These are phyloP conservation scores for Colletotrichum cordylinicola DNA, from an alignment of 2,329 filamentous ascomycete genomes.

Conservation along the genomic window DNA sequence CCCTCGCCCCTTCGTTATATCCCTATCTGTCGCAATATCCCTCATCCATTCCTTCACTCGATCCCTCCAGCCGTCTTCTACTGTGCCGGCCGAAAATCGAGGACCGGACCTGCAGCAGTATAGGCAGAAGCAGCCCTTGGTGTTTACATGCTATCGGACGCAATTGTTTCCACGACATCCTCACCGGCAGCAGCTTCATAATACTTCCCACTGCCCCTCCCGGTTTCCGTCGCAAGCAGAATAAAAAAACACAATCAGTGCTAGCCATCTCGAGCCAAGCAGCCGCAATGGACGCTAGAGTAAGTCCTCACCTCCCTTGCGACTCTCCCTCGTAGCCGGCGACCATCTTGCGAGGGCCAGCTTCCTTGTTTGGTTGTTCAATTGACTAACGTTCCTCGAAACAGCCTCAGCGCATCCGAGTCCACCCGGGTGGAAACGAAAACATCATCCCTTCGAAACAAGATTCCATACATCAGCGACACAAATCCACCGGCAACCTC, in stretches of 20 bases:
- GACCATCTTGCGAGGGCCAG: neutral
- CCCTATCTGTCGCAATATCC: constrained; percentile 14
- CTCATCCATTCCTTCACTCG: constrained; percentile 12
- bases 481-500: constrained; percentile 79
- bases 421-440: constrained; percentile 68
- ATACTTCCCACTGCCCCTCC: neutral
- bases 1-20: constrained; percentile 8
- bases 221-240: neutral
- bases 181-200: constrained; percentile 15
- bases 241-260: neutral
- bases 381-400: constrained; percentile 6
- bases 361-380: neutral
- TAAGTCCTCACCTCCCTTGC: constrained; percentile 11
- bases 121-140: neutral
- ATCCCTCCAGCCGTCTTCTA: neutral
- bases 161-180: constrained; percentile 10
- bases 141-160: constrained; percentile 17
- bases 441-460: constrained; percentile 64
- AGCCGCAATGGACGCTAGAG: constrained; percentile 25
- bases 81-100: neutral
- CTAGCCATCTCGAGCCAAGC: constrained; percentile 10
- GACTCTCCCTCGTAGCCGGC: constrained; percentile 1
- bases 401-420: constrained; percentile 46
- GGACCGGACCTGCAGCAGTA: neutral
- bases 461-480: constrained; percentile 75